Evolutionary conservation across 139 green algal genomes (phyloP).

Genomic region (Chlorella sp.): DNA sequence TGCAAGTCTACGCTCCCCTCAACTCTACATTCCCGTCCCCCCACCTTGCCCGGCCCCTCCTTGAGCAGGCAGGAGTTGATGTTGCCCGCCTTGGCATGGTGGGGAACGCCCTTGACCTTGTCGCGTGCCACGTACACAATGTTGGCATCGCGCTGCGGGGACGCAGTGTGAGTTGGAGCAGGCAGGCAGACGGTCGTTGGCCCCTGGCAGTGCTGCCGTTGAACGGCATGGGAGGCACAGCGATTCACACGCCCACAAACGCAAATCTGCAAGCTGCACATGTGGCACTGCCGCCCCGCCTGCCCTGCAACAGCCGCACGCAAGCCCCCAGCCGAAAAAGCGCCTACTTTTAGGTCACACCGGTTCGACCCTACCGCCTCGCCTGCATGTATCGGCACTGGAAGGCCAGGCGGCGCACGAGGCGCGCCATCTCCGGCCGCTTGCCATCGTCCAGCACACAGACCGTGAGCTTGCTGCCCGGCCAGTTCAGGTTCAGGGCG

Average conservation of each 20-base stretch:
- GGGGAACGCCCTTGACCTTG: constrained; percentile 29
- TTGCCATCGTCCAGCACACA: constrained; percentile 29
- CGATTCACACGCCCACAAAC: too few relatives aligned
- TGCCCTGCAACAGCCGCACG: neutral
- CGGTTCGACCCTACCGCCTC: neutral
- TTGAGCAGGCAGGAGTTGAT: constrained; percentile 41
- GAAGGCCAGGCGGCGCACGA: constrained; percentile 20
- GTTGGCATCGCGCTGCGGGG: neutral
- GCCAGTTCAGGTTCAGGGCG: constrained; percentile 39
- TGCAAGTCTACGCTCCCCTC: too few relatives aligned
- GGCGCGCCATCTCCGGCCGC: constrained; percentile 15
- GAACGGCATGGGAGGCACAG: too few relatives aligned
- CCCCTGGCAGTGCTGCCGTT: too few relatives aligned
- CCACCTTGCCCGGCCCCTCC: constrained; percentile 3
- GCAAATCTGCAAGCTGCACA: neutral
- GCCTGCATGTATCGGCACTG: constrained; percentile 22
- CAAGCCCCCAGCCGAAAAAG: too few relatives aligned
- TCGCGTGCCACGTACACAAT: constrained; percentile 16
- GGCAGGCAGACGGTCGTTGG: neutral
- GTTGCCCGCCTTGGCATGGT: constrained; percentile 47
- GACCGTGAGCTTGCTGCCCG: constrained; percentile 23
- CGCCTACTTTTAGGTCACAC: too few relatives aligned
- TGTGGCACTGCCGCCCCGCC: neutral
- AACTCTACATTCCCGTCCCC: neutral
- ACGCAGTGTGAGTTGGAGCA: neutral